Evolutionary conservation across 139 green algal species (phyloP), one percentile per base, ranked within the genome.

Genomic region (Choricystis sp.): DNA sequence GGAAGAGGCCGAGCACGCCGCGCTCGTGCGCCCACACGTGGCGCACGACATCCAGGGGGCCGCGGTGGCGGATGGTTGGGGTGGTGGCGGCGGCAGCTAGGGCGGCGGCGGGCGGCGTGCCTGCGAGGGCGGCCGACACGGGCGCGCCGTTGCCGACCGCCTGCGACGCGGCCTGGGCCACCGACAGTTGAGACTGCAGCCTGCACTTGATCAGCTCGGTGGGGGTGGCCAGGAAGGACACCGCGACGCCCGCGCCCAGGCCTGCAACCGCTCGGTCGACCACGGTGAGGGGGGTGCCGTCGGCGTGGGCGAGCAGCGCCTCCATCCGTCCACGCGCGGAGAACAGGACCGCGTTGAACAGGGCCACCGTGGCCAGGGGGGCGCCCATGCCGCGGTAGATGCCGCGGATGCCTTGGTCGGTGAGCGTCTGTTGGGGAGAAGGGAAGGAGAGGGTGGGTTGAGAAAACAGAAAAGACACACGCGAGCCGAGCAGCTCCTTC

Each of bases 141-240:
- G 14, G 56, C 4, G 56, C 22, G 16, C 14, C 22, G 56, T 5
- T 59, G 14, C 14, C 56, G 4, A 26, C 14, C 4, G 56, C 9
- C 24, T 59, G 56, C 14, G 56, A 31, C 3, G 58, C 26, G 22
- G 62, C 62, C 27, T 57, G 60, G 55, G 40, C 16, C 9, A 16
- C 40, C 9, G 9, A 21, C 40, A 52, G 16, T 57, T 86, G 79
- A 16, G 79, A 82, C 61, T 92, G 85, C 49, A 93, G 67, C 27
- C 85, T 62, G 75, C 85, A 93, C 69, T 93, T 93, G 56, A 93
- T 65, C 30, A 94, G 81, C 71, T 93, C 85, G 4, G 84, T 93
- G 14, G 85, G 85, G 52, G 72, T 85, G 19, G 86, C 83, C 31
- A 93, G 61, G 55, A 94, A 72, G 29, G 69, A 73, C 20, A 85